These are phyloP conservation scores for Talaromyces sp. DNA, from an alignment of 2,329 filamentous ascomycete genomes.

Conservation along the genomic window DNA sequence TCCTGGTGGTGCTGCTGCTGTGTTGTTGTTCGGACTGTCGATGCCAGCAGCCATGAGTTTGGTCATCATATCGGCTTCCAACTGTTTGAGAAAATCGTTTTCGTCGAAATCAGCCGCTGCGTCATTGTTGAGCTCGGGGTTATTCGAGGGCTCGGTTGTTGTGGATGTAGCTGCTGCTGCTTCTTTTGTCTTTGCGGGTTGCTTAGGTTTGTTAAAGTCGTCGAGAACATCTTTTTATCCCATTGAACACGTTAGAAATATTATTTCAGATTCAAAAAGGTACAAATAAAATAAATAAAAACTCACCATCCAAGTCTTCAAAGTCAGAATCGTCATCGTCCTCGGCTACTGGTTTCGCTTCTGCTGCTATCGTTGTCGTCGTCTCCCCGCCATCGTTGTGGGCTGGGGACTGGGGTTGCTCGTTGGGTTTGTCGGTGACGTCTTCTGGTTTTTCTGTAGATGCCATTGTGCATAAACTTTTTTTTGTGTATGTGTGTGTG, in stretches of 20 bases:
- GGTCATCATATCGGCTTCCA: slow-evolving; percentile 77
- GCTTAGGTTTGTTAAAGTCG: slow-evolving; percentile 68
- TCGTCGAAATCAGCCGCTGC: slow-evolving; percentile 25
- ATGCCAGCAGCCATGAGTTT: slow-evolving; percentile 64
- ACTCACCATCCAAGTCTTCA: slow-evolving; percentile 82
- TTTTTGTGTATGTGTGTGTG: background rate
- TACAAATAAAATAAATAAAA: background rate
- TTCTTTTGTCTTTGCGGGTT: slow-evolving; percentile 19
- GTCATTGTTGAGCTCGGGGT: background rate
- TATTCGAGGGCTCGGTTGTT: slow-evolving; percentile 11
- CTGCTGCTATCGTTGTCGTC: slow-evolving; percentile 32
- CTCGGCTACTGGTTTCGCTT: background rate
- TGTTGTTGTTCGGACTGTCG: slow-evolving; percentile 41
- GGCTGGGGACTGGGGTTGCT: background rate
- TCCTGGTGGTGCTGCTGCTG: background rate
- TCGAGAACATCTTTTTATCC: slow-evolving; percentile 70
- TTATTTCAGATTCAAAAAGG: background rate
- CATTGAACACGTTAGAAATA: background rate
- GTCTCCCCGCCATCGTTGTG: background rate
- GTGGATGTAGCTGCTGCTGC: slow-evolving; percentile 21
- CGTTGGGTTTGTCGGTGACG: slow-evolving; percentile 1
- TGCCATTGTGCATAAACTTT: background rate
- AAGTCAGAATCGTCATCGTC: slow-evolving; percentile 83
- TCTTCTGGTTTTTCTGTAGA: slow-evolving; percentile 6
- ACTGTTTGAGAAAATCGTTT: slow-evolving; percentile 67